Base-by-base conservation (phyloP, 1,139 yeast genomes). In the Groenewaldozyma sp. region DNA sequence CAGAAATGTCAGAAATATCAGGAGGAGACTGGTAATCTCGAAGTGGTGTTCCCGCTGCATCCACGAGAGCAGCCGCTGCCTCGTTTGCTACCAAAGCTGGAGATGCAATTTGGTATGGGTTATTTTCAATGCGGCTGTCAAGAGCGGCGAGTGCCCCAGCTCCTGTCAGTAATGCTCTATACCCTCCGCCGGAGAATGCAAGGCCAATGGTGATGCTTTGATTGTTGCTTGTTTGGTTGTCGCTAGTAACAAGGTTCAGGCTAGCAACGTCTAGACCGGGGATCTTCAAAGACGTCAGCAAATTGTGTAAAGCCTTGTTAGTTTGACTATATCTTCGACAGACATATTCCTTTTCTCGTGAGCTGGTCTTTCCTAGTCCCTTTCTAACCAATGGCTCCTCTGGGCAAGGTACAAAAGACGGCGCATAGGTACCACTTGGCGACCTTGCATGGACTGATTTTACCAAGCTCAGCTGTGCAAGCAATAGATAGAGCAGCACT, bases 171-270 rank as follows among this genome's bases (percentile, higher is more conserved):
- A 81, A 73, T 1, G 88, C 73, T 44, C 88, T 61, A 49, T 76
- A 78, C 0, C 87, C 86, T 9, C 91, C 91, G 3, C 91, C 91
- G 3, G 87, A 78, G 22, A 81, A 55, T 0, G 82, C 77, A 7
- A 78, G 45, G 0, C 78, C 81, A 11, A 77, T 63, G 16, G 29
- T 37, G 5, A 28, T 37, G 11, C 26, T 11, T 22, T 22, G 26
- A 7, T 22, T 22, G 7, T 22, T 22, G 26, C 10, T 7, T 7
- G 7, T 11, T 22, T 11, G 7, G 26, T 22, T 7, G 13, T 16
- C 19, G n/a, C 7, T 19, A 9, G 26, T 21, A 13, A 11, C 45
- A 9, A 45, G 39, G n/a, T 53, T 41, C 35, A 63, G 62, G 4
- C 41, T 28, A 3, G 56, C 51, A 16, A 58, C 48, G 43, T 68